Conservation (phyloP, 2,329 filamentous ascomycete genomes). For the Aspergillus unguis region DNA sequence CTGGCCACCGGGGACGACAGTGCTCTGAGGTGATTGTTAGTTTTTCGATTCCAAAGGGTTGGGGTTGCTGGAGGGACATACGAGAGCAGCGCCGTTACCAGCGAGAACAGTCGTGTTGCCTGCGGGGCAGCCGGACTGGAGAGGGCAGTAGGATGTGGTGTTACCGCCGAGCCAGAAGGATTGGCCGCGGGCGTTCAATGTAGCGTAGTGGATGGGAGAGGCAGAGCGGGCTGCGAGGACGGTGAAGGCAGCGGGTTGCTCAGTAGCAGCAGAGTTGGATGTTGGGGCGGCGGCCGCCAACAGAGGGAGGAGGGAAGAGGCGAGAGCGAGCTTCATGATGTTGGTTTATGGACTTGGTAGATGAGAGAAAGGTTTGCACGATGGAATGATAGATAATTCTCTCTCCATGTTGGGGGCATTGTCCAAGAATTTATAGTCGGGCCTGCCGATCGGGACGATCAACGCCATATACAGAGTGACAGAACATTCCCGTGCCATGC, state of each 20-base stretch:
- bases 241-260: conserved; percentile 32
- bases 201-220: conserved; percentile 49
- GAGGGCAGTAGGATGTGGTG: conserved; percentile 51
- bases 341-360: background rate
- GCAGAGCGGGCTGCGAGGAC: conserved; percentile 47
- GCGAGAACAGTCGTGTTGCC: conserved; percentile 49
- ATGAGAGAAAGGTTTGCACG: background rate
- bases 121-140: conserved; percentile 40
- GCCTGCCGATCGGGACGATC: conserved; percentile 1
- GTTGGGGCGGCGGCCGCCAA: conserved; percentile 26
- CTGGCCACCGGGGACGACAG: conserved; percentile 62
- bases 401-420: background rate
- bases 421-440: background rate
- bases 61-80: conserved; percentile 20
- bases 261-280: background rate
- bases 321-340: conserved; percentile 27
- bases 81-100: conserved; percentile 37
- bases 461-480: conserved; percentile 16
- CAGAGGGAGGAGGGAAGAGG: conserved; percentile 23
- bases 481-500: background rate
- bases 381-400: background rate
- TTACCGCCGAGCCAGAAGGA: conserved; percentile 51
- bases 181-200: conserved; percentile 47
- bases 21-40: conserved; percentile 36
- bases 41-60: background rate